These are phyloP conservation scores for Trichoderma brevicompactum DNA, from an alignment of 2,329 filamentous ascomycete genomes.

Conservation along the genomic window DNA sequence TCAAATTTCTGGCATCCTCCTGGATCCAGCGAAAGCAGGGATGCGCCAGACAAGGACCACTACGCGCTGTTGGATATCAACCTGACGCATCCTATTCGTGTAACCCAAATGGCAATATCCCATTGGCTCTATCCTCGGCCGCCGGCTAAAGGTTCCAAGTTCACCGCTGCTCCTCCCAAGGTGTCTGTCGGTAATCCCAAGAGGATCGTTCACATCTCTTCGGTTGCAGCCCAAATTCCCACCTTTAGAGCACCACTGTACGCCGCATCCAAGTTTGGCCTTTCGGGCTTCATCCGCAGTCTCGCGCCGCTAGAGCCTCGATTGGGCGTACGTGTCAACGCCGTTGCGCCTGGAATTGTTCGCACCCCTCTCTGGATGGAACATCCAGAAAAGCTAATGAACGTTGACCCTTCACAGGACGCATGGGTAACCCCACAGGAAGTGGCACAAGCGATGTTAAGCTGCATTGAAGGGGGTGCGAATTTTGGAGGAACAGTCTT, in stretches of 20 bases:
- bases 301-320: constrained; percentile 39
- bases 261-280: constrained; percentile 44
- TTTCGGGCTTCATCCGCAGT: constrained; percentile 44
- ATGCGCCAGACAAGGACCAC: constrained; percentile 36
- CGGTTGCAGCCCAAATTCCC: constrained; percentile 37
- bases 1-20: constrained; percentile 36
- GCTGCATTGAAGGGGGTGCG: constrained; percentile 35
- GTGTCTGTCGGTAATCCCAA: constrained; percentile 22
- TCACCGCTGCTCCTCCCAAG: constrained; percentile 14
- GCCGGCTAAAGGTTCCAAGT: constrained; percentile 6
- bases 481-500: constrained; percentile 42
- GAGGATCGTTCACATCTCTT: constrained; percentile 25
- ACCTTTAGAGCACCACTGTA: constrained; percentile 43
- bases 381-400: constrained; percentile 37
- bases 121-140: constrained; percentile 42
- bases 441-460: constrained; percentile 41
- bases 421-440: constrained; percentile 40
- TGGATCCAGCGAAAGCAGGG: constrained; percentile 37
- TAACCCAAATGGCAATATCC: constrained; percentile 46
- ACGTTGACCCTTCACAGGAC: constrained; percentile 36
- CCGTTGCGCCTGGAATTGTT: constrained; percentile 39
- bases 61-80: constrained; percentile 46
- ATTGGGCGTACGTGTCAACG: constrained; percentile 42
- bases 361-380: constrained; percentile 44
- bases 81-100: constrained; percentile 43